A percentile compares a stretch with the other conserved stretches of the same genome.
These are phyloP conservation scores for Penicillium polonicum DNA, from an alignment of 2,329 filamentous ascomycete species.

Conservation along the genomic window DNA sequence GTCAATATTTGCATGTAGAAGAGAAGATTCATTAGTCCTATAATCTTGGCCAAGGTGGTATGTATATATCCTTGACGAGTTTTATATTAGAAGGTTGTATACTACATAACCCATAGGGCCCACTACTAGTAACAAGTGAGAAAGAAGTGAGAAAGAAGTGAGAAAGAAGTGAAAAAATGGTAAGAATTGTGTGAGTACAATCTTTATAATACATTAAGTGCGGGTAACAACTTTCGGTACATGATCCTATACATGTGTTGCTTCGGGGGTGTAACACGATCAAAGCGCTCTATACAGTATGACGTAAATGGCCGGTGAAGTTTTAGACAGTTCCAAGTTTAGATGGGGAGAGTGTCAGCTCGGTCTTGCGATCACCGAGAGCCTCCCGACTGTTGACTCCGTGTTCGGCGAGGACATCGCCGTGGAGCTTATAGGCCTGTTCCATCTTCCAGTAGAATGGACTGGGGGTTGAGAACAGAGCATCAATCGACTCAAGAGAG, in stretches of 20 bases:
- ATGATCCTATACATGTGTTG: conserved; percentile 5
- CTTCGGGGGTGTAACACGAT: not conserved
- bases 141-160: not conserved
- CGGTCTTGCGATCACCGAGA: not conserved
- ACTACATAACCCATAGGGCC: too few species aligned
- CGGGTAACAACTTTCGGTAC: not conserved
- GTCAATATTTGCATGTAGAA: not conserved
- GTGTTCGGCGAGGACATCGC: conserved; percentile 29
- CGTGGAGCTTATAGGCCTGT: conserved; percentile 37
- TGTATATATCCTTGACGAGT: not conserved
- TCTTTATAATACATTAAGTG: not conserved
- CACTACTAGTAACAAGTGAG: not conserved
- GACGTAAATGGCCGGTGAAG: not conserved
- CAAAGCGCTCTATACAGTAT: not conserved
- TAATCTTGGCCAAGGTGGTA: not conserved
- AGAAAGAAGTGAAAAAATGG: too few species aligned
- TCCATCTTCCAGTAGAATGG: conserved; percentile 51
- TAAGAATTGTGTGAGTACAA: too few species aligned
- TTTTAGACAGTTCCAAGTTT: not conserved
- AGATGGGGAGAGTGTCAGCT: not conserved
- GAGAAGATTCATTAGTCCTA: too few species aligned
- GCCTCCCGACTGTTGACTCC: conserved; percentile 9
- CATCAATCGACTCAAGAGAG: conserved; percentile 54
- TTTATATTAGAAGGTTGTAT: not conserved
- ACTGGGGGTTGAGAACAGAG: conserved; percentile 50